Base-by-base conservation (phyloP, 2,329 filamentous ascomycete genomes). In the Pseudopithomyces maydicus region DNA sequence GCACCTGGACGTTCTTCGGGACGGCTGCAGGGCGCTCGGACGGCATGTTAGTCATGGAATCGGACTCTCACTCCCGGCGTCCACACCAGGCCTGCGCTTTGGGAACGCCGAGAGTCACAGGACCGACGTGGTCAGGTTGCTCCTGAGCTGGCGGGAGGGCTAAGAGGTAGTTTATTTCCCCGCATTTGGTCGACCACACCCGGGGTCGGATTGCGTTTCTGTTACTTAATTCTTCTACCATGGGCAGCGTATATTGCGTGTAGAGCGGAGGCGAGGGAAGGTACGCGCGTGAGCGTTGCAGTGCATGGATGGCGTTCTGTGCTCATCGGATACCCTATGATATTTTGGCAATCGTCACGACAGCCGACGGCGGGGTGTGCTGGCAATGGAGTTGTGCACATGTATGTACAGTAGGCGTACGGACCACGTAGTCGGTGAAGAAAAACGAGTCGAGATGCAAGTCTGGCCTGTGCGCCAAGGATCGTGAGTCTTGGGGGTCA, bases 21-120 rank as follows among this genome's bases (percentile, higher is more conserved):
- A 66, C 58, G 52, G 62, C 41, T 69, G 68, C 69, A 71, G 64
- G 64, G 64, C 66, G 67, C 69, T 68, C 69, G 65, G 62, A 60
- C 43, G 55, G 55, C 58, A 55, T 57, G 61, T 75, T 74, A 75
- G 72, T 74, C 73, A 75, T 72, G 63, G 65, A 69, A 67, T 68
- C 65, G 63, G 66, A 64, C 42, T 61, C 57, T 55, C 57, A 56
- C 45, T 55, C 52, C 64, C 66, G 67, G 62, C 53, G 55, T 64
- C 65, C 64, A 69, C 61, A 58, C 57, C 60, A 64, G 56, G 54
- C 63, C 61, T 67, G 66, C 54, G 57, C 59, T 48, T 62, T 48
- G 68, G 54, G 55, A 55, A 57, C 55, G 41, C 10, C 49, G 54
- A 44, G 55, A 52, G 47, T 52, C 54, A 32, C 47, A 32, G 41